phyloP scores from a whole-genome alignment of 2,329 filamentous ascomycete species.

The Dactylellina leptospora region DNA sequence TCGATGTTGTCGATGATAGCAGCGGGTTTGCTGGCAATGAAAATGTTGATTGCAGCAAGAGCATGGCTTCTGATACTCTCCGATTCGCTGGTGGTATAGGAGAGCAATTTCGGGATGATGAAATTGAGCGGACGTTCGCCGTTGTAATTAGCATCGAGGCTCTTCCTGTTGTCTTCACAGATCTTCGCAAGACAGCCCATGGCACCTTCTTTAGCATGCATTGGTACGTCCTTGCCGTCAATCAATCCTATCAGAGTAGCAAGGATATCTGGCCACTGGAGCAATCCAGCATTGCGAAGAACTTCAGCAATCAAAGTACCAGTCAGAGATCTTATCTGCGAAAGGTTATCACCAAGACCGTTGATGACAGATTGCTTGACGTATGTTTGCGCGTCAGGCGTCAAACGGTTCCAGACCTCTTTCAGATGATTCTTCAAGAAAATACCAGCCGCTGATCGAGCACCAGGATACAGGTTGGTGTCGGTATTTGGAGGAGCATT shows the following conservation, averaged over 20 bases:
- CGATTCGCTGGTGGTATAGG: slow-evolving; percentile 79
- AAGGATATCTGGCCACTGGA: slow-evolving; percentile 90
- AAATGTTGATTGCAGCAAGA: slow-evolving; percentile 87
- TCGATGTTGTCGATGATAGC: slow-evolving; percentile 84
- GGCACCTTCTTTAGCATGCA: slow-evolving; percentile 85
- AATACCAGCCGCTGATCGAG: slow-evolving; percentile 86
- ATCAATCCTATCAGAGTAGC: slow-evolving; percentile 82
- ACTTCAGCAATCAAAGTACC: slow-evolving; percentile 95
- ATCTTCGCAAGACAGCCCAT: slow-evolving; percentile 94
- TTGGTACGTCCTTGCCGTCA: slow-evolving; percentile 68
- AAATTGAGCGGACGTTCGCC: slow-evolving; percentile 87
- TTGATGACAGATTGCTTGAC: slow-evolving; percentile 81
- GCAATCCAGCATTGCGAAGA: slow-evolving; percentile 80
- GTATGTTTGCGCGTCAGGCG: slow-evolving; percentile 75
- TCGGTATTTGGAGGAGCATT: slow-evolving; percentile 66
- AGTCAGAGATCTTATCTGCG: slow-evolving; percentile 85
- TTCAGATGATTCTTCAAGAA: slow-evolving; percentile 96
- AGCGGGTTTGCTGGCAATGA: slow-evolving; percentile 83
- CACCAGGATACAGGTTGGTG: slow-evolving; percentile 68
- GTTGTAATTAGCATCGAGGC: slow-evolving; percentile 85
- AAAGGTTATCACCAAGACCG: slow-evolving; percentile 80
- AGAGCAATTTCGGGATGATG: slow-evolving; percentile 87
- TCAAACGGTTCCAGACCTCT: slow-evolving; percentile 76
- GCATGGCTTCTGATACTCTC: slow-evolving; percentile 81
- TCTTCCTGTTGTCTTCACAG: slow-evolving; percentile 91